Conservation (phyloP, 2,329 filamentous ascomycete genomes). For the Juglanconis oblonga region DNA sequence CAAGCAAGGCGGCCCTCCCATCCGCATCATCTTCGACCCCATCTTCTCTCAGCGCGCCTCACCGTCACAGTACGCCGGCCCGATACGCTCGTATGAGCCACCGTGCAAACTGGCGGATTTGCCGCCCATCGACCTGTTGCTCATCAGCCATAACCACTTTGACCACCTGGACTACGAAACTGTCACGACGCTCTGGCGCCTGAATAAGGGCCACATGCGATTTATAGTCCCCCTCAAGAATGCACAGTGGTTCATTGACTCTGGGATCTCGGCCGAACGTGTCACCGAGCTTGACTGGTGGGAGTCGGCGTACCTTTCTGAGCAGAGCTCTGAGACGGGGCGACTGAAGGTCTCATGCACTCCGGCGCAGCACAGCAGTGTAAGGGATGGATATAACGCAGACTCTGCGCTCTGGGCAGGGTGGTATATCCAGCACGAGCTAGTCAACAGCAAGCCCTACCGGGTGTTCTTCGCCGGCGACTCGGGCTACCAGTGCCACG, state of each 20-base stretch:
- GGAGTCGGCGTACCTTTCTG: slow-evolving; percentile 46
- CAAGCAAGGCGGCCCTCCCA: slow-evolving; percentile 21
- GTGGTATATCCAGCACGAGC: slow-evolving; percentile 51
- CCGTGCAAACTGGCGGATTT: slow-evolving; percentile 48
- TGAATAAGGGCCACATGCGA: slow-evolving; percentile 36
- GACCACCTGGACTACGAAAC: slow-evolving; percentile 50
- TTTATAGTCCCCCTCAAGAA: slow-evolving; percentile 69
- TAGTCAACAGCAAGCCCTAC: slow-evolving; percentile 38
- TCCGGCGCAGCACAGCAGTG: slow-evolving; percentile 66
- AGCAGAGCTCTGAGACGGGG: slow-evolving; percentile 20
- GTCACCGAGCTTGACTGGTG: slow-evolving; percentile 75
- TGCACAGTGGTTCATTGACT: slow-evolving; percentile 60
- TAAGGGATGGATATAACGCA: slow-evolving; percentile 56
- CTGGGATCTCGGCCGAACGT: slow-evolving; percentile 42
- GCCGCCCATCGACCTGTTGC: slow-evolving; percentile 48
- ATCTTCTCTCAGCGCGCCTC: slow-evolving; percentile 42
- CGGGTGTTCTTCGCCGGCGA: slow-evolving; percentile 67
- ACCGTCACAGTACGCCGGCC: slow-evolving; percentile 43
- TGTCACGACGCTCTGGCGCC: slow-evolving; percentile 37
- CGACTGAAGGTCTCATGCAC: slow-evolving; percentile 59
- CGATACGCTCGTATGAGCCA: slow-evolving; percentile 48
- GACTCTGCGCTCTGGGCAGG: slow-evolving; percentile 65
- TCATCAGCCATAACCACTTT: slow-evolving; percentile 56
- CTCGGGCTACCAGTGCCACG: slow-evolving; percentile 56
- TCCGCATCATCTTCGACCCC: slow-evolving; percentile 49